Percentiles rank a stretch among this genome's conserved stretches.
Evolutionary conservation across 2,329 filamentous ascomycete genomes (phyloP).

Genomic region (Aplosporella prunicola): DNA sequence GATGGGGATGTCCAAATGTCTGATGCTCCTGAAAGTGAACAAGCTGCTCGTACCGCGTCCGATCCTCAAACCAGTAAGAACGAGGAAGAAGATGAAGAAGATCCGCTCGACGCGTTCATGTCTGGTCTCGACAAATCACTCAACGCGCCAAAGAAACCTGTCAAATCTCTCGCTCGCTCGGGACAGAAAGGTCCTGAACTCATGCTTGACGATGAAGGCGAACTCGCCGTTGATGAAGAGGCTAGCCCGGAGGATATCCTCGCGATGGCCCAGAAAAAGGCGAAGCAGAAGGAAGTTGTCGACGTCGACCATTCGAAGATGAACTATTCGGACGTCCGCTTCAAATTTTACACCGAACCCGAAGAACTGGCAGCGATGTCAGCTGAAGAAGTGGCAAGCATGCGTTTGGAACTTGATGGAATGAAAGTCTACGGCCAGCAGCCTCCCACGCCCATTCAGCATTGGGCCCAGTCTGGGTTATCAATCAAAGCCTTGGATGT

Average conservation of each 20-base stretch:
- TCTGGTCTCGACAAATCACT: conserved; percentile 50
- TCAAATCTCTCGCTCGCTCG: conserved; percentile 26
- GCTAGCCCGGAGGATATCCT: conserved; percentile 45
- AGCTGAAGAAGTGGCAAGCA: conserved; percentile 69
- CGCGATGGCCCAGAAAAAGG: conserved; percentile 53
- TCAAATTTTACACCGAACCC: conserved; percentile 91
- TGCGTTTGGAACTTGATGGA: conserved; percentile 82
- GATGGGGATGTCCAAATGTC: conserved; percentile 36
- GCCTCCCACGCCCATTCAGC: conserved; percentile 85
- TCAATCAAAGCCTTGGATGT: conserved; percentile 81
- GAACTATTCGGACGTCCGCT: conserved; percentile 75
- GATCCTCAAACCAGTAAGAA: too few relatives aligned
- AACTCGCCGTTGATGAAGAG: conserved; percentile 52
- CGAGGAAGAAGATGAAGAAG: conserved; percentile 62
- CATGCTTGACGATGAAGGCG: conserved; percentile 79
- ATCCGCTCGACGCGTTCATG: conserved; percentile 98
- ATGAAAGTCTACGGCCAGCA: conserved; percentile 75
- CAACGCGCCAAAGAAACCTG: conserved; percentile 30
- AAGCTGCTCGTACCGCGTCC: conserved; percentile 18
- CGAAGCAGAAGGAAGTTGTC: conserved; percentile 94
- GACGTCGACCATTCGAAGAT: conserved; percentile 77
- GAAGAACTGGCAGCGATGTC: conserved; percentile 73
- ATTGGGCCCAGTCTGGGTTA: conserved; percentile 92
- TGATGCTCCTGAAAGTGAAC: conserved; percentile 24
- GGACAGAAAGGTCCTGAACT: conserved; percentile 62